Conservation (phyloP, 768 basidiomycete species). For the Tremella yokohamensis region DNA sequence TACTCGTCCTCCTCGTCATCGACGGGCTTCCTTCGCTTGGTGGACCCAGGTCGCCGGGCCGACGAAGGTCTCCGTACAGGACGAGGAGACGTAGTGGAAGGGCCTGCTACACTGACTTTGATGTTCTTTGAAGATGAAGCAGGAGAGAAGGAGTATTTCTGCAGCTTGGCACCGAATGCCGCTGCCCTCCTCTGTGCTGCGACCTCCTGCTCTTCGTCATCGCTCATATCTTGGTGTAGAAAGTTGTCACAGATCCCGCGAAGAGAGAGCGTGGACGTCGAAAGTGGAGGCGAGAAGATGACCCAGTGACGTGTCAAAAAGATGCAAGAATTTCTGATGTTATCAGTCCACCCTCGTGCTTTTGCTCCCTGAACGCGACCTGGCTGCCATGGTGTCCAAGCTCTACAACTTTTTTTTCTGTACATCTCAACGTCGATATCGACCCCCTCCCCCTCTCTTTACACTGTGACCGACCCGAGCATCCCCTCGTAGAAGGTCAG, state of each 20-base stretch:
- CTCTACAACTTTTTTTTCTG: slow-evolving; percentile 3
- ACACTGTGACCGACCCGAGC: neutral
- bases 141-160: slow-evolving; percentile 1
- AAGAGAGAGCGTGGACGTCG: no score
- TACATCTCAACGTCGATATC: neutral
- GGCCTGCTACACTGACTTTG: neutral
- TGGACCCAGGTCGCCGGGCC: neutral
- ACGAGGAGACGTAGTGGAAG: neutral
- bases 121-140: neutral
- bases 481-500: neutral
- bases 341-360: no score
- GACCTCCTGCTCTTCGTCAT: no score
- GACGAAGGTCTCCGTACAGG: neutral
- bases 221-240: no score
- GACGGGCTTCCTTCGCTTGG: neutral
- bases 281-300: no score
- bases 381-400: no score
- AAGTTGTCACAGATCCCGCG: no score
- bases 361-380: no score
- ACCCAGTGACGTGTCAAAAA: no score
- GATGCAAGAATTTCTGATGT: no score
- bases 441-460: neutral
- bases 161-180: neutral
- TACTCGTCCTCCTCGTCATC: neutral
- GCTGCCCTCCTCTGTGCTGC: no score